Conservation (phyloP, 2,329 filamentous ascomycete genomes). For the Simplicillium aogashimaense region DNA sequence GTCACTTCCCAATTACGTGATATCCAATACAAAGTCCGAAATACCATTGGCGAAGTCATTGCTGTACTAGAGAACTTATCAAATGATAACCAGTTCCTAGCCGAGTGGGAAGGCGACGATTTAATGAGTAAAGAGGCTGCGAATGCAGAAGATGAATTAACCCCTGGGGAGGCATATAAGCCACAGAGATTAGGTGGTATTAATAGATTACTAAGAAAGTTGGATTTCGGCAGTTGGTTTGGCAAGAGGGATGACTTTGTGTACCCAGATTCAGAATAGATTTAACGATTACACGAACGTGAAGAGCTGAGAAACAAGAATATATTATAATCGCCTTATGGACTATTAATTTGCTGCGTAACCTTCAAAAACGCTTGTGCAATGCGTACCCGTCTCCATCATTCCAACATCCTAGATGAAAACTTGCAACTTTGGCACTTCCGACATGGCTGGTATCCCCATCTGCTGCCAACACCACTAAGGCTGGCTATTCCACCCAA, state of each 20-base stretch:
- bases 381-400: too few species aligned
- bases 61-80: constrained; percentile 37
- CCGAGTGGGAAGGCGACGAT: constrained; percentile 28
- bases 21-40: constrained; percentile 55
- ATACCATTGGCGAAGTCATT: constrained; percentile 59
- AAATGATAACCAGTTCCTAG: constrained; percentile 31
- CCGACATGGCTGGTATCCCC: constrained; percentile 3
- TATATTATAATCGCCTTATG: too few species aligned
- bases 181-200: constrained; percentile 69
- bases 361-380: too few species aligned
- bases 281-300: not conserved
- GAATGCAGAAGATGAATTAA: constrained; percentile 24
- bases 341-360: too few species aligned
- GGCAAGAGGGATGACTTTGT: constrained; percentile 18
- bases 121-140: constrained; percentile 19
- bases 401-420: too few species aligned
- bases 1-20: constrained; percentile 54
- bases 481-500: constrained; percentile 69
- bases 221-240: constrained; percentile 61
- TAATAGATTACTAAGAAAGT: constrained; percentile 81
- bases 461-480: constrained; percentile 27
- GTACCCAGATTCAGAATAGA: not conserved
- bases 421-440: too few species aligned
- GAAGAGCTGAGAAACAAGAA: not conserved
- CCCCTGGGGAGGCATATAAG: constrained; percentile 40